Conservation (phyloP, 768 basidiomycete genomes). For the Lactarius evosmus region DNA sequence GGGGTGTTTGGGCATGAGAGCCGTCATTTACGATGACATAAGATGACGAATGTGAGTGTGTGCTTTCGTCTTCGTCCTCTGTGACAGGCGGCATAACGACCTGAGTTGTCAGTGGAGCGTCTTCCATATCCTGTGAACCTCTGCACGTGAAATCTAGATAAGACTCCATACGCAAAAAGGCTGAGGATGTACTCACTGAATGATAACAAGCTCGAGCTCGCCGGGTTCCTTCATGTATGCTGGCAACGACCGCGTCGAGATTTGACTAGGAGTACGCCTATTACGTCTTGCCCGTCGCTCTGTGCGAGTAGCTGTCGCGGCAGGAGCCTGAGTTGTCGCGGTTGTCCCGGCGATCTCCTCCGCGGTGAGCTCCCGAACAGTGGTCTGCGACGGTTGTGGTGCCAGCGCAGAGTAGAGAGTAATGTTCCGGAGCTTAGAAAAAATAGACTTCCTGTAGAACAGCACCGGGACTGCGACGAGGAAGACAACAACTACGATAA, state of each 20-base stretch:
- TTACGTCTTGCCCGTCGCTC: conserved; percentile 39
- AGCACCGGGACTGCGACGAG: conserved; percentile 4
- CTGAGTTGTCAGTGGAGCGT: conserved; percentile 46
- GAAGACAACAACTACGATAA: conserved; percentile 20
- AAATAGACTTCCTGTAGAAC: conserved; percentile 3
- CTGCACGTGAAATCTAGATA: conserved; percentile 33
- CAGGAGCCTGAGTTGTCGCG: conserved; percentile 9
- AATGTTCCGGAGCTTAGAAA: conserved; percentile 2
- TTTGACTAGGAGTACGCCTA: conserved; percentile 71
- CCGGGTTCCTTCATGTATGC: conserved; percentile 83
- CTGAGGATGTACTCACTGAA: conserved; percentile 37
- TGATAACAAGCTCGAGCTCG: conserved; percentile 75
- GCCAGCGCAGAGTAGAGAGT: background rate
- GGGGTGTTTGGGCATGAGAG: conserved; percentile 23
- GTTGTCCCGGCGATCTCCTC: conserved; percentile 24
- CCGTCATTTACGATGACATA: conserved; percentile 23
- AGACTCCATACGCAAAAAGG: background rate
- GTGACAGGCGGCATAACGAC: conserved; percentile 34
- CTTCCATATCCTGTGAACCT: conserved; percentile 53
- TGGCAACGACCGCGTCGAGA: conserved; percentile 74
- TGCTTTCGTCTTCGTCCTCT: conserved; percentile 30
- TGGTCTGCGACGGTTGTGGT: background rate
- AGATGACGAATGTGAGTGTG: conserved; percentile 24
- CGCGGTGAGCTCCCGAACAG: conserved; percentile 26
- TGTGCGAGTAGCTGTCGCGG: conserved; percentile 2